Evolutionary conservation across 2,329 filamentous ascomycete species (phyloP), one percentile per base, ranked within the genome.

Genomic region (Calonectria leucothoes): DNA sequence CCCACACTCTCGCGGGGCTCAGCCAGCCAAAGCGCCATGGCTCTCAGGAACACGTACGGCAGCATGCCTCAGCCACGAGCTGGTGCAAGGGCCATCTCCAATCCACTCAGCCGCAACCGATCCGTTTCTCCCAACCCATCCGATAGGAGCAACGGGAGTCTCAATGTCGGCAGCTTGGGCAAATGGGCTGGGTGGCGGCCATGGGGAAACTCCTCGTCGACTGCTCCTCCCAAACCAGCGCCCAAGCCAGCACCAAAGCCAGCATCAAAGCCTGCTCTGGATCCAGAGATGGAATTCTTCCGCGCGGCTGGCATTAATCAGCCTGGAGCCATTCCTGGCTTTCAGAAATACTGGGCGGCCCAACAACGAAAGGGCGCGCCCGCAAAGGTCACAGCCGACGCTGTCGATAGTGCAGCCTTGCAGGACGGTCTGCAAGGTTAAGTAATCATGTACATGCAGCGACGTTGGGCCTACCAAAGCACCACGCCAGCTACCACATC

Each of bases 281-380:
- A 85, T 71, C 84, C 78, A 71, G 83, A 85, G 35, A 82, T 82
- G 69, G 83, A 85, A 14, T 67, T 85, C 39, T 86, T 86, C 52
- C 88, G 94, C 52, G 84, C 90, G 6, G 90, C 94, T 1, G 94
- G 94, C 0, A 95, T 97, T 81, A 97, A 97, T 79, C 94, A 96
- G 81, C 89, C 91, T 1, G 94, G 94, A 0, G 88, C 91, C 0
- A 93, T 97, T 52, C 91, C 93, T 0, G 94, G 94, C 0, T 93
- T 96, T 76, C 88, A 91, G 31, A 87, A 90, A 69, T 91, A 89
- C 76, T 87, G 88, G 83, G 85, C 86, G 2, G 84, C 86, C 1
- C 86, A 84, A 80, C 90, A 84, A 83, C 90, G 83, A 80, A 90
- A 84, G 82, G 87, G 83, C 42, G 85, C 90, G 1, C 89, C 91